Base-by-base conservation (phyloP, 164 flowering plant species). In the Chimonanthus salicifolius region DNA sequence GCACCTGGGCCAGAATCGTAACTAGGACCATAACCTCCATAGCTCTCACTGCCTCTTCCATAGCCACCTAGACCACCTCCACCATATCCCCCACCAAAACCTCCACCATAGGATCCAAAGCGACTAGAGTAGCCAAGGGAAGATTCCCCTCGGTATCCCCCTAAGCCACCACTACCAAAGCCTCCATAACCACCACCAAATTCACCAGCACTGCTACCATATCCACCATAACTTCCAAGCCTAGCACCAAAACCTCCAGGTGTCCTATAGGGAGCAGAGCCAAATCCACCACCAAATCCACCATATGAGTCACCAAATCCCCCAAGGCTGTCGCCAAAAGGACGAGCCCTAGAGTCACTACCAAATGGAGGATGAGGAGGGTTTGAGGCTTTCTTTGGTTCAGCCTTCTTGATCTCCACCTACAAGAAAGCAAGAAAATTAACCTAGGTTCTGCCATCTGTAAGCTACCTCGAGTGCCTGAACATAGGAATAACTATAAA, bases 381-480 rank as follows among this genome's bases (percentile, higher is more conserved):
- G 83, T 89, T 87, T 77, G 96, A 94, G 91, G 93, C 58, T 87
- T 91, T 92, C 95, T 90, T 92, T 82, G 99, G 98, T 88, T 92
- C 99, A 77, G 97, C 99, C 83, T 91, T 94, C 94, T 92, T 94
- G 88, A 94, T 82, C 87, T 94, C 99, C 81, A 94, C 99, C 99
- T 94, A 94, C 98, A 92, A 86, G 85, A 91, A 87, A 92, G 89
- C 83, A 91, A 82, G 74, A 79, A 73, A 73, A 87, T 94, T 83
- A 94, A 92, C 98, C 96, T 88, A 92, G 66, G 67, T 77, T 67
- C 65, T 78, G 63, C 15, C 13, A 74, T 72, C 81, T 74, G 79
- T 51, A 81, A 78, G 71, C 76, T 80, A 79, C 68, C 49, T 33
- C 68, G 54, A 67, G 62, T 71, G 58, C 74, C 83, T 62, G 70